A percentile compares a stretch with the other conserved stretches of the same genome.
These are phyloP conservation scores for Phytopythium oedochilum DNA, from an alignment of 352 stramenopile species.

Conservation along the genomic window DNA sequence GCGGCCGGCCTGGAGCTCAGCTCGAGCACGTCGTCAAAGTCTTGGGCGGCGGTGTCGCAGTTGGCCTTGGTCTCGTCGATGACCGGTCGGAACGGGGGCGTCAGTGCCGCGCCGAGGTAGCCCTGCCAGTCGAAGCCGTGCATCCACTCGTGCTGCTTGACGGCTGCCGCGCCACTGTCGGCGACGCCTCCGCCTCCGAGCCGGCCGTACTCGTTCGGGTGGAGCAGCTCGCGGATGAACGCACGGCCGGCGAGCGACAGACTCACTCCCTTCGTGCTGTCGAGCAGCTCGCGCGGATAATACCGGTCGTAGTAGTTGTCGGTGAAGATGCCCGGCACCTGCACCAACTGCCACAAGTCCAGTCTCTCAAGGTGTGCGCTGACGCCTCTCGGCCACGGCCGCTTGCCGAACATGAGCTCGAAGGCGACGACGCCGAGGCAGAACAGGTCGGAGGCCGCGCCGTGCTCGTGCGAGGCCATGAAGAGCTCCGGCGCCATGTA, in stretches of 20 bases:
- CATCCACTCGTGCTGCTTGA: conserved; percentile 58
- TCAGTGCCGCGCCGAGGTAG: conserved; percentile 28
- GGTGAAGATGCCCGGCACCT: conserved; percentile 8
- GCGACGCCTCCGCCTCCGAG: conserved; percentile 19
- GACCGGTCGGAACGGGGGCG: conserved; percentile 39
- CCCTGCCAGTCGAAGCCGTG: conserved; percentile 46
- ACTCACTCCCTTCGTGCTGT: conserved; percentile 13
- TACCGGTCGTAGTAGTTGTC: conserved; percentile 30
- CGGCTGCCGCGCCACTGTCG: conserved; percentile 18
- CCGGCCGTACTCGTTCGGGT: conserved; percentile 39
- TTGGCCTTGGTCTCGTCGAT: conserved; percentile 61
- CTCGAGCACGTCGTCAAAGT: conserved; percentile 64
- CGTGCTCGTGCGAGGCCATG: conserved; percentile 40
- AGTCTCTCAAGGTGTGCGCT: conserved; percentile 27
- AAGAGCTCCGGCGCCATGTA: conserved; percentile 82
- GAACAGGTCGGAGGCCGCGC: conserved; percentile 56
- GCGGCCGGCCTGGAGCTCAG: conserved; percentile 22
- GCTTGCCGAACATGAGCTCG: conserved; percentile 43
- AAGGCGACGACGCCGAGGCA: conserved; percentile 51
- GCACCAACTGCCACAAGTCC: conserved; percentile 1
- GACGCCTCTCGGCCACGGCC: conserved; percentile 34
- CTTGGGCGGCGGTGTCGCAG: conserved; percentile 49
- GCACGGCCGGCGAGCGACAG: conserved; percentile 26
- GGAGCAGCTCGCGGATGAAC: conserved; percentile 45
- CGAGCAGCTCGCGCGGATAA: conserved; percentile 48